Evolutionary conservation across 1,284 basidiomycete species (phyloP).

Genomic region (Apiotrichum montevideense): DNA sequence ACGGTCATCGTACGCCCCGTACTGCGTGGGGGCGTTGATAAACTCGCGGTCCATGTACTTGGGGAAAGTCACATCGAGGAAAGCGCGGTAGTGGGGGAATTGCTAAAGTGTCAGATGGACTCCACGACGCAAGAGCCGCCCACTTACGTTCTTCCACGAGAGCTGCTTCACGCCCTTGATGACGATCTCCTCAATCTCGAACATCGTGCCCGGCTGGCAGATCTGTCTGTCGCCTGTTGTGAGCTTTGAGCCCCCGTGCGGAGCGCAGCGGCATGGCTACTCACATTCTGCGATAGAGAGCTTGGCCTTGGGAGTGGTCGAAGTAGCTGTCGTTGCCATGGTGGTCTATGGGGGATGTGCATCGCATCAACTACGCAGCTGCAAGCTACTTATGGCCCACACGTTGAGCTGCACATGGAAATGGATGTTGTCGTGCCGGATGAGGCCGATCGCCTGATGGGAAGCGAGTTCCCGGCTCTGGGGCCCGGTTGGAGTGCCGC

Average conservation of each 20-base stretch:
- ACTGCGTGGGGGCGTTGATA: conserved; percentile 15
- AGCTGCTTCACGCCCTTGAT: conserved; percentile 25
- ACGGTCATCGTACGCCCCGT: conserved; percentile 11
- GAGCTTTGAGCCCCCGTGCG: neutral
- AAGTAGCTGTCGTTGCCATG: neutral
- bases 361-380: no score
- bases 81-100: conserved; percentile 28
- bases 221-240: conserved; percentile 33
- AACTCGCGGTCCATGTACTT: conserved; percentile 25
- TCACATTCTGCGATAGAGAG: conserved; percentile 7
- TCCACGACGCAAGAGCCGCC: no score
- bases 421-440: no score
- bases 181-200: conserved; percentile 31
- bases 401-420: no score
- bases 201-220: conserved; percentile 27
- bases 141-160: conserved; percentile 40
- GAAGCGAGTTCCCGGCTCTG: no score
- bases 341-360: neutral
- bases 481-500: no score
- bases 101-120: conserved; percentile 15
- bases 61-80: conserved; percentile 20
- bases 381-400: no score
- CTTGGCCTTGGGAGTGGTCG: neutral
- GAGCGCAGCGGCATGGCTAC: neutral
- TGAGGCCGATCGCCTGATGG: no score